These are phyloP conservation scores for Mitragyna speciosa DNA, from an alignment of 257 asterid genomes.

Conservation along the genomic window DNA sequence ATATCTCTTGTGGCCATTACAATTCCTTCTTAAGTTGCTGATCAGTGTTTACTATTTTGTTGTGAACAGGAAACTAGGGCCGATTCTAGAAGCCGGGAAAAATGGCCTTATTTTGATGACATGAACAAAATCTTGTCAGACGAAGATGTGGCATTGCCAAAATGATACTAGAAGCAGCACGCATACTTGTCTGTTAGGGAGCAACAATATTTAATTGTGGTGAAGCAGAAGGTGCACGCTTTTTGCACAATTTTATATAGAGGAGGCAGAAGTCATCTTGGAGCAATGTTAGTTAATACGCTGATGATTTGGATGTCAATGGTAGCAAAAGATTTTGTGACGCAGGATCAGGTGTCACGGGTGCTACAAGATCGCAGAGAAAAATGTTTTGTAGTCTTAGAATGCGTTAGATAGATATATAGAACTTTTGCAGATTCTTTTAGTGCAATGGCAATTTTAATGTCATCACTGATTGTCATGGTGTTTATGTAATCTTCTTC, in stretches of 20 bases:
- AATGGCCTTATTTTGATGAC: constrained; percentile 26
- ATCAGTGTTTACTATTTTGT: background rate
- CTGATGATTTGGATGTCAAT: background rate
- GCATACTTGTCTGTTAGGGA: background rate
- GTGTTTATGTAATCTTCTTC: too few relatives aligned
- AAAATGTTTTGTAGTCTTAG: too few relatives aligned
- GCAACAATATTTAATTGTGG: constrained; percentile 1
- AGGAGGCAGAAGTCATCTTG: background rate
- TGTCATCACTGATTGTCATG: too few relatives aligned
- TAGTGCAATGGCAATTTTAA: too few relatives aligned
- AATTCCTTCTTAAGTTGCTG: background rate
- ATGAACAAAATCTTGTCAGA: constrained; percentile 18
- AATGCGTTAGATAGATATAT: too few relatives aligned
- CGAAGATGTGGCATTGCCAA: constrained; percentile 8
- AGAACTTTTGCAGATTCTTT: too few relatives aligned
- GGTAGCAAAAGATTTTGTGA: too few relatives aligned
- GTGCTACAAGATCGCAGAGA: too few relatives aligned
- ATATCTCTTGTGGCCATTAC: too few relatives aligned
- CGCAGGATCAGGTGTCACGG: too few relatives aligned
- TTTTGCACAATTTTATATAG: background rate
- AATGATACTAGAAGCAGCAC: background rate
- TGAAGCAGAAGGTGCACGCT: constrained; percentile 6
- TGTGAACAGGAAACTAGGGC: constrained; percentile 23
- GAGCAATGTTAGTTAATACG: too few relatives aligned
- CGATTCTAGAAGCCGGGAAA: constrained; percentile 13